A percentile compares a stretch with the other conserved stretches of the same genome.
Conservation (phyloP, 202 grass and related monocot genomes). For the Schoenoplectus tabernaemontani region DNA sequence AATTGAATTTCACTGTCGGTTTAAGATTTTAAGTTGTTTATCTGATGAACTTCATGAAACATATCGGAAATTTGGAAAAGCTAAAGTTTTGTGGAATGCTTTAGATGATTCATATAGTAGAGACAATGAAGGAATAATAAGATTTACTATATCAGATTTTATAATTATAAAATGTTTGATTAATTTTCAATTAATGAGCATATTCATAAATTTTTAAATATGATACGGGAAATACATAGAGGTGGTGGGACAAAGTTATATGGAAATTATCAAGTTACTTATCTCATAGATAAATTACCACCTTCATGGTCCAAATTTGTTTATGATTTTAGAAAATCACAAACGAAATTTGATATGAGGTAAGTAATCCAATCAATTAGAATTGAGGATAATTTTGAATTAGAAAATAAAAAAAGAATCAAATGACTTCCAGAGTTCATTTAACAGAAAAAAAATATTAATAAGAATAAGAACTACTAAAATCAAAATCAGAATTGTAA, state of each 20-base stretch:
- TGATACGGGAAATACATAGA: not conserved
- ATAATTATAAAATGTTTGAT: not conserved
- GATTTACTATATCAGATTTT: conserved; percentile 2
- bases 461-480: too few species aligned
- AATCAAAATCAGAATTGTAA: too few species aligned
- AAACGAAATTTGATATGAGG: not conserved
- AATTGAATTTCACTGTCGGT: conserved; percentile 15
- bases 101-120: conserved; percentile 10
- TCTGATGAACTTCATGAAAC: conserved; percentile 10
- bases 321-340: not conserved
- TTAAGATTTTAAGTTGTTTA: conserved; percentile 14
- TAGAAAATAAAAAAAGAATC: not conserved
- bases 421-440: too few species aligned
- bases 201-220: not conserved
- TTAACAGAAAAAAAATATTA: too few species aligned
- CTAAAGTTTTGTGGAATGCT: not conserved
- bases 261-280: too few species aligned
- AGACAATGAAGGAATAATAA: conserved; percentile 1
- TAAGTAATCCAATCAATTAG: not conserved
- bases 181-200: not conserved
- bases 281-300: not conserved
- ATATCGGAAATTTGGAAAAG: conserved; percentile 15
- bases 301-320: not conserved
- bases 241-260: not conserved
- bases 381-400: conserved; percentile 11